phyloP scores from a whole-genome alignment of 2,329 filamentous ascomycete species.

The Alternaria triticina region DNA sequence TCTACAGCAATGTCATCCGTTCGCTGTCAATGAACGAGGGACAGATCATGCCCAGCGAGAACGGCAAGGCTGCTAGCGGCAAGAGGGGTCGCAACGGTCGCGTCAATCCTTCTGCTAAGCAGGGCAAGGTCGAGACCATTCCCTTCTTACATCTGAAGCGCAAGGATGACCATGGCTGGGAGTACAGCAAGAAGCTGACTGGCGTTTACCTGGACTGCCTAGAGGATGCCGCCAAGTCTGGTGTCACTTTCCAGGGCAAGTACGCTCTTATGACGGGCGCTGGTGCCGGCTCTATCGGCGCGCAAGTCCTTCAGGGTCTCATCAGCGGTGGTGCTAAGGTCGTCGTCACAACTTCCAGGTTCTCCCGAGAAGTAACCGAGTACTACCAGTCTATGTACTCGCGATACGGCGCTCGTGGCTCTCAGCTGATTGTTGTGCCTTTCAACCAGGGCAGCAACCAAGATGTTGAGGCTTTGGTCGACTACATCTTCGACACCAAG shows the following conservation, averaged over 20 bases:
- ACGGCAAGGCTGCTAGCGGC: slow-evolving; percentile 67
- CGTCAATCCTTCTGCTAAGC: slow-evolving; percentile 65
- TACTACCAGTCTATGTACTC: slow-evolving; percentile 99
- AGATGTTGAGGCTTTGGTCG: slow-evolving; percentile 89
- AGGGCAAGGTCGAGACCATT: slow-evolving; percentile 93
- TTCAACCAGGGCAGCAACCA: slow-evolving; percentile 99
- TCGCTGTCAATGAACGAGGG: slow-evolving; percentile 97
- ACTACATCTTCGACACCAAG: slow-evolving; percentile 98
- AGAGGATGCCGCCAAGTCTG: slow-evolving; percentile 83
- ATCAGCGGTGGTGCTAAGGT: slow-evolving; percentile 98
- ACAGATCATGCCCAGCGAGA: slow-evolving; percentile 91
- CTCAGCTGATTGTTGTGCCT: slow-evolving; percentile 95
- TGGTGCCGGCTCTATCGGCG: slow-evolving; percentile 95
- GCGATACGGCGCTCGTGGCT: slow-evolving; percentile 89
- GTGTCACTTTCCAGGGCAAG: slow-evolving; percentile 92
- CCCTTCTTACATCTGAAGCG: slow-evolving; percentile 97
- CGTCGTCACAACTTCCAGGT: slow-evolving; percentile 93
- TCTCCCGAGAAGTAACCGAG: slow-evolving; percentile 96
- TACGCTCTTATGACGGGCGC: slow-evolving; percentile 98
- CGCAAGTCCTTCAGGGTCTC: slow-evolving; percentile 92
- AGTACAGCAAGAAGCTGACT: slow-evolving; percentile 99
- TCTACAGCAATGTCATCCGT: slow-evolving; percentile 93
- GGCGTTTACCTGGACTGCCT: slow-evolving; percentile 90
- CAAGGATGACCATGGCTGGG: slow-evolving; percentile 92
- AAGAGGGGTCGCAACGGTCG: slow-evolving; percentile 64